These are phyloP conservation scores for Calonectria pseudoturangicola DNA, from an alignment of 2,329 filamentous ascomycete species.

Conservation along the genomic window DNA sequence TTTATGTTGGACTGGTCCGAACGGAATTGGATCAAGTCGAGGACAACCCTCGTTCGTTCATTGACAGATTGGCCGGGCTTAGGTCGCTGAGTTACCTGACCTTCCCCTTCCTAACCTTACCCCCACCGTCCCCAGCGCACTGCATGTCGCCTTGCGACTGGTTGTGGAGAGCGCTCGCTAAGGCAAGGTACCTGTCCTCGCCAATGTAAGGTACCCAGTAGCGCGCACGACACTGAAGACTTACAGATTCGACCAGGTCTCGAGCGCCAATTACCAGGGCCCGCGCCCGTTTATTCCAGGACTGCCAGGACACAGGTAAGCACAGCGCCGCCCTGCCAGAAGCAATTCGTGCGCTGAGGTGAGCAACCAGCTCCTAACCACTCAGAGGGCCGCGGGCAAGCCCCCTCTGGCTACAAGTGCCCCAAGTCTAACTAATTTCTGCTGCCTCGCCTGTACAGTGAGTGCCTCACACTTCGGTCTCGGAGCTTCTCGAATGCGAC, in stretches of 20 bases:
- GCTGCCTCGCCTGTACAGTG: slow-evolving; percentile 36
- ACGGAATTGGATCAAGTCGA: slow-evolving; percentile 32
- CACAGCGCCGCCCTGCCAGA: neutral
- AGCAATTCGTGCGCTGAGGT: slow-evolving; percentile 16
- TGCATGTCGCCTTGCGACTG: slow-evolving; percentile 32
- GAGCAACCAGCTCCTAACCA: neutral
- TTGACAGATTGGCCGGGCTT: neutral
- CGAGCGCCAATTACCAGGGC: slow-evolving; percentile 23
- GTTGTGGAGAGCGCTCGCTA: slow-evolving; percentile 29
- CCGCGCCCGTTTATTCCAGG: slow-evolving; percentile 17
- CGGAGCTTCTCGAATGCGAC: slow-evolving; percentile 49
- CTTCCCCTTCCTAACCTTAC: slow-evolving; percentile 27
- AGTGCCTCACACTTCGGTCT: neutral
- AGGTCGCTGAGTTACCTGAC: neutral
- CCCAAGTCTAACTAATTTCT: slow-evolving; percentile 20
- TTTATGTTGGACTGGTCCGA: slow-evolving; percentile 51
- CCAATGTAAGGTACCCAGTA: slow-evolving; percentile 30
- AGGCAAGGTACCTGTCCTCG: slow-evolving; percentile 35
- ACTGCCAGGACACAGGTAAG: neutral
- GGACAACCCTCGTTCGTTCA: slow-evolving; percentile 16
- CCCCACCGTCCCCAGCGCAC: slow-evolving; percentile 26
- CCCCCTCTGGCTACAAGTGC: neutral
- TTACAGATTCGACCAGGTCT: slow-evolving; percentile 19
- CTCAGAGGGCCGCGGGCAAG: neutral
- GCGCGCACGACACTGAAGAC: slow-evolving; percentile 18